These are phyloP conservation scores for Gracilaria domingensis DNA, from an alignment of 23 red algal species.

Conservation along the genomic window DNA sequence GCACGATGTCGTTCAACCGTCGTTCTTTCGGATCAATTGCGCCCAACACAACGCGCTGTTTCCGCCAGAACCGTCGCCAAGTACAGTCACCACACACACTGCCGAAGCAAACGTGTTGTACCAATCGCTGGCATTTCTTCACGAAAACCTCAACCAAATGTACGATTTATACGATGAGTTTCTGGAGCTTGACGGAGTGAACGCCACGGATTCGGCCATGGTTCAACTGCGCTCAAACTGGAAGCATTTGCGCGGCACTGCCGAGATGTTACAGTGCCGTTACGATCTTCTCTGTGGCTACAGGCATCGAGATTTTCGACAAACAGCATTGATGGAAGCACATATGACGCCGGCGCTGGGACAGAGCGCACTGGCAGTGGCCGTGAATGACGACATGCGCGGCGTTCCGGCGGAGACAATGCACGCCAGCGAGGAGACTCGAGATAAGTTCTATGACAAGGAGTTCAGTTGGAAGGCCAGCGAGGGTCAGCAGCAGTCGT, in stretches of 20 bases:
- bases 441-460: background rate
- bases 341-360: constrained; percentile 21
- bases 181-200: background rate
- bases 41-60: constrained; percentile 4
- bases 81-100: background rate
- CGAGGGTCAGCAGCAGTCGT: too few relatives aligned
- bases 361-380: background rate
- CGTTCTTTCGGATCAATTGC: constrained; percentile 25
- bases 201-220: background rate
- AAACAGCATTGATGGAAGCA: constrained; percentile 22
- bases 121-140: constrained; percentile 1
- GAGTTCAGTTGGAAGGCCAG: constrained; percentile 4
- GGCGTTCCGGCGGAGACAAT: background rate
- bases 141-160: constrained; percentile 24
- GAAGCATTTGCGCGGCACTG: constrained; percentile 13
- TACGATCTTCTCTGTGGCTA: constrained; percentile 23
- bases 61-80: background rate
- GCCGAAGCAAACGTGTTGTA: constrained; percentile 23
- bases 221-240: constrained; percentile 11
- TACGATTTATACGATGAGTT: background rate
- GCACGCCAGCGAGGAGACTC: background rate
- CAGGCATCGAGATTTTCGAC: background rate
- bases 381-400: constrained; percentile 24
- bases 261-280: constrained; percentile 16
- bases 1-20: background rate